A percentile compares a stretch with the other conserved stretches of the same genome.
These are phyloP conservation scores for Solanum sejunctum DNA, from an alignment of 257 asterid species.

Conservation along the genomic window DNA sequence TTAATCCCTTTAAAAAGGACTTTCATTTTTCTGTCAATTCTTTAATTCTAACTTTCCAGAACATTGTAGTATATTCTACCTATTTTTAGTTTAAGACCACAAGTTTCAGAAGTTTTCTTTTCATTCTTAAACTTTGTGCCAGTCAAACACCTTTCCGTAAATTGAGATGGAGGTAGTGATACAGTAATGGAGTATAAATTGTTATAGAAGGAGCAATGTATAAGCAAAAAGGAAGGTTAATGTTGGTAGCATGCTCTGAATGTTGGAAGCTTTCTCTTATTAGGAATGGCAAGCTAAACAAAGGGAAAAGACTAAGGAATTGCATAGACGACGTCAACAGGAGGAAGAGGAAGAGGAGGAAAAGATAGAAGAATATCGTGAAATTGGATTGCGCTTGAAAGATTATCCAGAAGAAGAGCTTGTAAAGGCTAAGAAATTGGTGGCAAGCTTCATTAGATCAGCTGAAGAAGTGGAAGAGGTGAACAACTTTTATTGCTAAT, in stretches of 20 bases:
- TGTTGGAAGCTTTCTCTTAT: slow-evolving; percentile 11
- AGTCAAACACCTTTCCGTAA: not conserved
- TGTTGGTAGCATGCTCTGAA: not conserved
- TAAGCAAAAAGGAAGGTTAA: not conserved
- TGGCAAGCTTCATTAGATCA: slow-evolving; percentile 72
- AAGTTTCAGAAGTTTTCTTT: not conserved
- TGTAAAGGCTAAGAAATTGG: slow-evolving; percentile 66
- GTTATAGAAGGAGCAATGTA: not conserved
- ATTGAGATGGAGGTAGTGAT: not conserved
- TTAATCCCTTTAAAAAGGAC: not conserved
- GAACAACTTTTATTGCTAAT: not conserved
- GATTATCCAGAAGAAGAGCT: slow-evolving; percentile 74
- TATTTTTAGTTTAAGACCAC: not conserved
- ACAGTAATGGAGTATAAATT: not conserved
- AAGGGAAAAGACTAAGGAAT: slow-evolving; percentile 82
- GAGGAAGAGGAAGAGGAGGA: slow-evolving; percentile 86
- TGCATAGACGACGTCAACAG: slow-evolving; percentile 39
- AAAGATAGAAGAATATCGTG: slow-evolving; percentile 71
- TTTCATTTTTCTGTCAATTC: not conserved
- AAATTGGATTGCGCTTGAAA: slow-evolving; percentile 46
- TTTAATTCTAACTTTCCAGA: not conserved
- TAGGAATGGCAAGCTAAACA: slow-evolving; percentile 99
- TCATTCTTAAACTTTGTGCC: not conserved
- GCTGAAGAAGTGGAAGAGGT: slow-evolving; percentile 99
- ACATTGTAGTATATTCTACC: too few species aligned